A percentile compares a stretch with the other conserved stretches of the same genome.
phyloP scores from a whole-genome alignment of 2,329 filamentous ascomycete genomes.

The Colletotrichum falcatum region DNA sequence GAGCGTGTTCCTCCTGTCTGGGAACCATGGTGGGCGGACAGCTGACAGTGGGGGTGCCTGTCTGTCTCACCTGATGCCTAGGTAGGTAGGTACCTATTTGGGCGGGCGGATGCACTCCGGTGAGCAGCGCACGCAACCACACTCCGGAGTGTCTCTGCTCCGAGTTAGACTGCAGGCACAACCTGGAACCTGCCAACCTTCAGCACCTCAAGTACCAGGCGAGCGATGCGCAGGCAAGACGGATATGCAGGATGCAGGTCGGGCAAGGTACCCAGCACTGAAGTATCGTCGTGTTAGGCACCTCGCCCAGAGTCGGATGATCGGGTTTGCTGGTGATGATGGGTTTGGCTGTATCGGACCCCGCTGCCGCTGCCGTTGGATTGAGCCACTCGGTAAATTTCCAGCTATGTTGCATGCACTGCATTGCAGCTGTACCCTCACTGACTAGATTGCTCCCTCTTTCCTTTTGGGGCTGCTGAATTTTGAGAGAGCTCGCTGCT shows the following conservation, averaged over 20 bases:
- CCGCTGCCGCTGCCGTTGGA: slow-evolving; percentile 10
- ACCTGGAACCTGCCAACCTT: slow-evolving; percentile 1
- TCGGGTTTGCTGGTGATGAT: slow-evolving; percentile 8
- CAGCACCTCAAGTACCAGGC: slow-evolving; percentile 1
- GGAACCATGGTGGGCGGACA: slow-evolving; percentile 39
- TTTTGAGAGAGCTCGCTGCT: neutral
- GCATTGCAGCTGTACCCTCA: neutral
- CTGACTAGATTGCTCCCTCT: slow-evolving; percentile 11
- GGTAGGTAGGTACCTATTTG: too few species aligned
- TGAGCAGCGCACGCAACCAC: slow-evolving; percentile 11
- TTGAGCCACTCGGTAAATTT: slow-evolving; percentile 35
- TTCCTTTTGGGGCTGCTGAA: neutral
- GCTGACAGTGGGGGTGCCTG: slow-evolving; percentile 27
- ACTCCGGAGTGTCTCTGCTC: neutral
- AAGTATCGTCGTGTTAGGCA: slow-evolving; percentile 24
- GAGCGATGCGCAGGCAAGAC: neutral
- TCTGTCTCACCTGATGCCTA: slow-evolving; percentile 18
- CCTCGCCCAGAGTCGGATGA: slow-evolving; percentile 15
- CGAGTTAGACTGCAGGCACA: neutral
- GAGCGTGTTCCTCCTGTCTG: slow-evolving; percentile 42
- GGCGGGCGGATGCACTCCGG: slow-evolving; percentile 14
- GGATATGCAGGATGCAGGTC: slow-evolving; percentile 3
- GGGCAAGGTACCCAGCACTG: slow-evolving; percentile 32
- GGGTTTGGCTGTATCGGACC: slow-evolving; percentile 1
- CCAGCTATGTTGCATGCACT: slow-evolving; percentile 12